A percentile compares a stretch with the other conserved stretches of the same genome.
Conservation (phyloP, 2,329 filamentous ascomycete genomes). For the Cryphonectria japonica region DNA sequence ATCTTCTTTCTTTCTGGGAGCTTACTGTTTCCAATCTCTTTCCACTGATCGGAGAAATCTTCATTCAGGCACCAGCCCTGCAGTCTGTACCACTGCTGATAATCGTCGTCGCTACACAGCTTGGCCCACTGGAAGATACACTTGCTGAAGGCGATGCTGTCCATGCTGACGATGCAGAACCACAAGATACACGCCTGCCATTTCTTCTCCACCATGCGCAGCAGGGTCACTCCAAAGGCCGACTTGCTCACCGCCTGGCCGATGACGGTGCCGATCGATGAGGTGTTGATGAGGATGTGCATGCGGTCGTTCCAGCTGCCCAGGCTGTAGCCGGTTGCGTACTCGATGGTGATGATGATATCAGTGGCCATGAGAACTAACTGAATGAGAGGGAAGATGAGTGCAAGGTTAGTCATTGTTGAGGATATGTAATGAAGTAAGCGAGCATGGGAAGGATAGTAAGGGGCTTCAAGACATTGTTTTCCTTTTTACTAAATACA, state of each 20-base stretch:
- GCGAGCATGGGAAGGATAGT: too few species aligned
- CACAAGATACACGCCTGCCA: slow-evolving; percentile 50
- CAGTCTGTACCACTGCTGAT: slow-evolving; percentile 52
- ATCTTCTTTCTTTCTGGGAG: too few species aligned
- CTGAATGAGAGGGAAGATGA: background rate
- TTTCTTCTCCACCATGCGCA: slow-evolving; percentile 46
- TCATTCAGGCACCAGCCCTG: slow-evolving; percentile 47
- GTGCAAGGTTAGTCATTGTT: too few species aligned
- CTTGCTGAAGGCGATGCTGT: slow-evolving; percentile 51
- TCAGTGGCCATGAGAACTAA: slow-evolving; percentile 46
- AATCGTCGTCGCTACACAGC: slow-evolving; percentile 46
- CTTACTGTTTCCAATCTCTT: slow-evolving; percentile 54
- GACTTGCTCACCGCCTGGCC: slow-evolving; percentile 43
- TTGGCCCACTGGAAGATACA: slow-evolving; percentile 54
- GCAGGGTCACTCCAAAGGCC: slow-evolving; percentile 43
- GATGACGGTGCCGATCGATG: slow-evolving; percentile 43
- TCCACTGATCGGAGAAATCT: slow-evolving; percentile 47
- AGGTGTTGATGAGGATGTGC: slow-evolving; percentile 55
- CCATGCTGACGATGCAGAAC: slow-evolving; percentile 55
- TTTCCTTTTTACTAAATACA: too few species aligned
- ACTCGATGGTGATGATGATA: slow-evolving; percentile 50
- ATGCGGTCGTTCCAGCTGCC: slow-evolving; percentile 55
- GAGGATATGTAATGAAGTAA: too few species aligned
- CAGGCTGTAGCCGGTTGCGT: slow-evolving; percentile 52
- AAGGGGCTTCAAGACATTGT: too few species aligned